Percentiles rank a stretch among this genome's conserved stretches.
Evolutionary conservation across 2,329 filamentous ascomycete species (phyloP).

Genomic region (Emericellopsis atlantica): DNA sequence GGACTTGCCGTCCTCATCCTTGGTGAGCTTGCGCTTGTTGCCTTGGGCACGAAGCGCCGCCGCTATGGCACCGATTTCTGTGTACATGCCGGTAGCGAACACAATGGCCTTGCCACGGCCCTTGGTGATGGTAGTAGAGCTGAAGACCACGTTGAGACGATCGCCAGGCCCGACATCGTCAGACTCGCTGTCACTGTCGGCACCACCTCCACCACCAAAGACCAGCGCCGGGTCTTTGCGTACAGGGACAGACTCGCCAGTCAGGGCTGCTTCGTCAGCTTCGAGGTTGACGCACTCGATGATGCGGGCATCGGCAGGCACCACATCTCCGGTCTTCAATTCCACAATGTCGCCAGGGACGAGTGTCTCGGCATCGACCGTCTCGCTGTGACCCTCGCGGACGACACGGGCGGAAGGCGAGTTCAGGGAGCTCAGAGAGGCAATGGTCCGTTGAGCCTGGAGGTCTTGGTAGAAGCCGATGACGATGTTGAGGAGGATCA

Average conservation of each 20-base stretch:
- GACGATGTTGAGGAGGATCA: slow-evolving; percentile 36
- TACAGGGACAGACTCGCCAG: slow-evolving; percentile 44
- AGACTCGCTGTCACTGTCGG: background rate
- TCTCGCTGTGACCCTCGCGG: slow-evolving; percentile 17
- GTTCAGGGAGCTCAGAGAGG: slow-evolving; percentile 20
- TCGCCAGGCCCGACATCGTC: slow-evolving; percentile 29
- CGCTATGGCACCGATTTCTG: slow-evolving; percentile 45
- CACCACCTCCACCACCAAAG: slow-evolving; percentile 8
- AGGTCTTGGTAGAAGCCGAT: slow-evolving; percentile 30
- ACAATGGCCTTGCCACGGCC: slow-evolving; percentile 45
- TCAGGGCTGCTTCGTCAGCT: slow-evolving; percentile 48
- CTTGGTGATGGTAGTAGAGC: slow-evolving; percentile 40
- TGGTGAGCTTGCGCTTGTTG: slow-evolving; percentile 2
- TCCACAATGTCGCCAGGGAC: slow-evolving; percentile 41
- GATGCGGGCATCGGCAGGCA: slow-evolving; percentile 39
- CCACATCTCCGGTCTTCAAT: slow-evolving; percentile 36
- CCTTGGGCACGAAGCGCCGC: slow-evolving; percentile 17
- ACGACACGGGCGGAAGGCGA: slow-evolving; percentile 21
- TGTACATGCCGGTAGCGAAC: slow-evolving; percentile 42
- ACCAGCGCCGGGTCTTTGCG: slow-evolving; percentile 30
- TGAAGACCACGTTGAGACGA: slow-evolving; percentile 43
- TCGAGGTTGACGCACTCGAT: slow-evolving; percentile 46
- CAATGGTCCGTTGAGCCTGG: slow-evolving; percentile 24
- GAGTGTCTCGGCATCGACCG: slow-evolving; percentile 18
- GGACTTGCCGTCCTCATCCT: background rate